A percentile compares a stretch with the other conserved stretches of the same genome.
These are phyloP conservation scores for Rhododendron vialii DNA, from an alignment of 148 eudicot genomes.

Conservation along the genomic window DNA sequence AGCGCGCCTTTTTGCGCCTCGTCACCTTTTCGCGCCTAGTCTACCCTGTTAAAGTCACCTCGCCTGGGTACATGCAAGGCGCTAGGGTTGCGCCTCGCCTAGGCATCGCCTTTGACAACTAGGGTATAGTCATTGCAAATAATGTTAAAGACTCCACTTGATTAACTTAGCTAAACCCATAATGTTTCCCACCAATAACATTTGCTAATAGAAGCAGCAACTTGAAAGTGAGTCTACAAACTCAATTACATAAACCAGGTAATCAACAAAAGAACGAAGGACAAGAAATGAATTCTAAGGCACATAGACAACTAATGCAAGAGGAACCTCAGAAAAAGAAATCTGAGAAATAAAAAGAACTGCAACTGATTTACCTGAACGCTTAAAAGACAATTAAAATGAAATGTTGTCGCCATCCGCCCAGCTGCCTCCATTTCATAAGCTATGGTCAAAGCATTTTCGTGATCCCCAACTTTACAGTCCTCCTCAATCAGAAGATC, in stretches of 20 bases:
- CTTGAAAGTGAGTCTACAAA: neutral
- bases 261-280: neutral
- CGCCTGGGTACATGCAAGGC: neutral
- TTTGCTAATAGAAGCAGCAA: neutral
- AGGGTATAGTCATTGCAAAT: neutral
- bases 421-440: constrained; percentile 99
- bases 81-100: neutral
- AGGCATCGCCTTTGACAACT: neutral
- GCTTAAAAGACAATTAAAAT: constrained; percentile 94
- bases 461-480: constrained; percentile 92
- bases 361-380: constrained; percentile 65
- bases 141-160: neutral
- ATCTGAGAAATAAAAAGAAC: neutral
- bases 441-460: constrained; percentile 89
- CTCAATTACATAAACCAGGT: neutral
- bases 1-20: neutral
- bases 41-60: neutral
- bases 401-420: constrained; percentile 91
- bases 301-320: neutral
- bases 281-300: neutral
- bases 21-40: neutral
- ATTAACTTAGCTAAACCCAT: neutral
- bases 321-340: neutral
- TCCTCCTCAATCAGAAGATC: constrained; percentile 85
- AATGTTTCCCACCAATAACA: neutral